phyloP scores from a whole-genome alignment of 768 basidiomycete genomes.

The Boletus fagicola region DNA sequence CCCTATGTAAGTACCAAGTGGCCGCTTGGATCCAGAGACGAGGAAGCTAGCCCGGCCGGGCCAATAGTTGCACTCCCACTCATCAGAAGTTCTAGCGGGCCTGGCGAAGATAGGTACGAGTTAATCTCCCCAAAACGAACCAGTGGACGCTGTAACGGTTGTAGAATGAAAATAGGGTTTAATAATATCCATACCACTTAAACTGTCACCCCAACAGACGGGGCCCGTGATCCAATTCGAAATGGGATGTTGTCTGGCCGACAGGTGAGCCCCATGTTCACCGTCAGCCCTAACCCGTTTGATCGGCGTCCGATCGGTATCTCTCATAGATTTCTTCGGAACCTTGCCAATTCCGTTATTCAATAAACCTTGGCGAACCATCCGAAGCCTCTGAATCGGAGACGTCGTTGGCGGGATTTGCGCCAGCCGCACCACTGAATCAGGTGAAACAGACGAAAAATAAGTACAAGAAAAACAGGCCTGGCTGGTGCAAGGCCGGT shows the following conservation, averaged over 20 bases:
- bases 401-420: not conserved
- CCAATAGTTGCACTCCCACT: not conserved
- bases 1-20: not conserved
- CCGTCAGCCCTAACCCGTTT: not conserved
- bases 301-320: not conserved
- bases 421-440: not conserved
- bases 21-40: not conserved
- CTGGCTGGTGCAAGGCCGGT: not conserved
- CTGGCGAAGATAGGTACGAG: not conserved
- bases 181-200: not conserved
- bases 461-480: not conserved
- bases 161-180: not conserved
- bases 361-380: no score
- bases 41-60: not conserved
- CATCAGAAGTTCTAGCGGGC: not conserved
- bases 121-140: not conserved
- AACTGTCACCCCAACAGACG: not conserved
- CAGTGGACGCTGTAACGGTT: not conserved
- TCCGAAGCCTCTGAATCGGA: no score
- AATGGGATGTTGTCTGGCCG: not conserved
- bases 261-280: not conserved
- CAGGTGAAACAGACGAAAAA: not conserved
- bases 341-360: not conserved
- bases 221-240: not conserved
- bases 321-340: not conserved